A percentile compares a stretch with the other conserved stretches of the same genome.
Evolutionary conservation across 176 grass and related monocot species (phyloP).

Genomic region (Aegilops speltoides): DNA sequence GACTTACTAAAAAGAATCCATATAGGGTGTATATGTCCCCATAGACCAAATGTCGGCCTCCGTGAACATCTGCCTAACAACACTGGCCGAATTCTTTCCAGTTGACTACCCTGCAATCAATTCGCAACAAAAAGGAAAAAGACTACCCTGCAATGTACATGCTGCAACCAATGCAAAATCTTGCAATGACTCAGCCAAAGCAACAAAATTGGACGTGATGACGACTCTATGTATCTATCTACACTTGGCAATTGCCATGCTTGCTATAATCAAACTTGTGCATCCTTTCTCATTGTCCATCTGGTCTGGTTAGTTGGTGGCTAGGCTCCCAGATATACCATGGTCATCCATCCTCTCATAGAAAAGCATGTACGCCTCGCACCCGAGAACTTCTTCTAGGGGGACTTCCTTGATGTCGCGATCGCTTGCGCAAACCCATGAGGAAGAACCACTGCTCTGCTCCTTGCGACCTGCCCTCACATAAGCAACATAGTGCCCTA

Average conservation of each 20-base stretch:
- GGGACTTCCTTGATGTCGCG: conserved; percentile 40
- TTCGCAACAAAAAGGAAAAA: too few relatives aligned
- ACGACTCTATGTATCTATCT: conserved; percentile 2
- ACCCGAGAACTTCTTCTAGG: conserved; percentile 58
- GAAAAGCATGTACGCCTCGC: conserved; percentile 72
- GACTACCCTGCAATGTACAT: background rate
- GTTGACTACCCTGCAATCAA: background rate
- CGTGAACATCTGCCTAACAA: background rate
- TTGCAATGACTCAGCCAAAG: background rate
- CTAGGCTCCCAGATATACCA: background rate
- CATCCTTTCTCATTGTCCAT: background rate
- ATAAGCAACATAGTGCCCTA: conserved; percentile 60
- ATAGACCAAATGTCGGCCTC: too few relatives aligned
- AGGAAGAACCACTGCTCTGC: conserved; percentile 1
- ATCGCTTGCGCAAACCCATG: conserved; percentile 75
- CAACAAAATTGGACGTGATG: conserved; percentile 8
- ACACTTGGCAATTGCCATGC: background rate
- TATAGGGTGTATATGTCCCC: too few relatives aligned
- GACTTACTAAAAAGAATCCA: too few relatives aligned
- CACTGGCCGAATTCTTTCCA: background rate
- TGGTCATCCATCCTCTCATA: conserved; percentile 60
- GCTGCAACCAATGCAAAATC: conserved; percentile 1
- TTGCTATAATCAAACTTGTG: background rate
- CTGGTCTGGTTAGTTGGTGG: background rate
- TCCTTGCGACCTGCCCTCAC: conserved; percentile 33